Conservation (phyloP, 169 alveolate genomes). For the Eimeria zaria region DNA sequence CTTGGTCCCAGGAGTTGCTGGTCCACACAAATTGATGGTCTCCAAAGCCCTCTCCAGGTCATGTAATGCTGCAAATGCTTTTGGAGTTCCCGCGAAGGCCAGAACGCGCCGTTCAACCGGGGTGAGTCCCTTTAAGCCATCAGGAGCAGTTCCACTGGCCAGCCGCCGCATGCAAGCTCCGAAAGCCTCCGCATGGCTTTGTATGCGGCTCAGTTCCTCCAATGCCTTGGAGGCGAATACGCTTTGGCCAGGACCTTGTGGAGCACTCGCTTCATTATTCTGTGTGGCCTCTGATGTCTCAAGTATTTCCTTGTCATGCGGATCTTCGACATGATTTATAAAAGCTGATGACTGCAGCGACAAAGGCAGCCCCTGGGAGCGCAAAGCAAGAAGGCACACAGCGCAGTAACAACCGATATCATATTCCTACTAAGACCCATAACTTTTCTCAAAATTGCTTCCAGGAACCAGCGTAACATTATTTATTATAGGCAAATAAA, state of each 20-base stretch:
- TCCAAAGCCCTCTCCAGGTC: slow-evolving; percentile 77
- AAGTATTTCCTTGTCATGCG: not conserved
- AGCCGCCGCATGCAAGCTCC: slow-evolving; percentile 73
- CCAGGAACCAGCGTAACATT: not conserved
- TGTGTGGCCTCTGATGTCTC: not conserved
- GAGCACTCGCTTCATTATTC: not conserved
- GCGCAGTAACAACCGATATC: not conserved
- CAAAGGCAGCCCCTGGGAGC: slow-evolving; percentile 67
- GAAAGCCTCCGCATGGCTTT: slow-evolving; percentile 46
- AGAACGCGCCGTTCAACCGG: slow-evolving; percentile 74
- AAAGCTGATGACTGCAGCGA: slow-evolving; percentile 19
- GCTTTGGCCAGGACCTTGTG: not conserved
- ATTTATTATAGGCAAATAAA: not conserved
- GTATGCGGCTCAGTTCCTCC: slow-evolving; percentile 57
- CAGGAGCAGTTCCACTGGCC: slow-evolving; percentile 83
- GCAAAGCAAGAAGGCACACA: not conserved
- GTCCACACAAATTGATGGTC: slow-evolving; percentile 22
- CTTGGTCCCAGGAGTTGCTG: slow-evolving; percentile 24
- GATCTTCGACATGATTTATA: not conserved
- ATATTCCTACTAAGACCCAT: not conserved
- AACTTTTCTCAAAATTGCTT: not conserved
- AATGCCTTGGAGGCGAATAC: slow-evolving; percentile 41
- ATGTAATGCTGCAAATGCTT: slow-evolving; percentile 75
- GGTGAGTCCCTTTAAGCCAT: slow-evolving; percentile 77
- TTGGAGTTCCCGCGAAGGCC: slow-evolving; percentile 82